phyloP scores from a whole-genome alignment of 306 rosid species.

The Fragaria nilgerrensis region DNA sequence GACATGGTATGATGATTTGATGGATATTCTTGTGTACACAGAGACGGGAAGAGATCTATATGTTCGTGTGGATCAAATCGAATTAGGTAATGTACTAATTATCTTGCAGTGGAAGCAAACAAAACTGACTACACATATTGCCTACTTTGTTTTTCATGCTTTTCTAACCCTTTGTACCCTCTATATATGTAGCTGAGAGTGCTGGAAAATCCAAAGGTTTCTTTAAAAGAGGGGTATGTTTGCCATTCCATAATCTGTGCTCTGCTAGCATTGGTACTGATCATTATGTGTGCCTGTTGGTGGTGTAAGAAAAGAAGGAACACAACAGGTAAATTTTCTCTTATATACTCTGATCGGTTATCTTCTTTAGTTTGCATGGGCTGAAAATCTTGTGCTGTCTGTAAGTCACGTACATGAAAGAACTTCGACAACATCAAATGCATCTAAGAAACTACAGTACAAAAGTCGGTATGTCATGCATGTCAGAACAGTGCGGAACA shows the following conservation, averaged over 20 bases:
- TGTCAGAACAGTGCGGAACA: background rate
- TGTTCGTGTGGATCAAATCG: conserved; percentile 39
- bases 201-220: background rate
- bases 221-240: background rate
- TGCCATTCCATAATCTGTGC: background rate
- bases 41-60: conserved; percentile 22
- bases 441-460: background rate
- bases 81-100: conserved; percentile 13
- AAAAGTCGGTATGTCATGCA: background rate
- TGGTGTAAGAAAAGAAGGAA: conserved; percentile 3
- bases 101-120: background rate
- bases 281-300: conserved; percentile 11
- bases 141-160: background rate
- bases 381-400: background rate
- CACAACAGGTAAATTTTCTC: conserved; percentile 5
- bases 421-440: background rate
- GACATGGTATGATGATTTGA: conserved; percentile 45
- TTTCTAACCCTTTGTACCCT: background rate
- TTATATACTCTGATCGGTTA: background rate
- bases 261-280: background rate
- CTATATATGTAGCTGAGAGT: conserved; percentile 7
- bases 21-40: conserved; percentile 34
- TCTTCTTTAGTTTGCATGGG: background rate
- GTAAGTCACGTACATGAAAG: background rate
- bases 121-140: background rate